Evolutionary conservation across 257 asterid genomes (phyloP), one percentile per base, ranked within the genome.

Genomic region (Linderniella brevidens): DNA sequence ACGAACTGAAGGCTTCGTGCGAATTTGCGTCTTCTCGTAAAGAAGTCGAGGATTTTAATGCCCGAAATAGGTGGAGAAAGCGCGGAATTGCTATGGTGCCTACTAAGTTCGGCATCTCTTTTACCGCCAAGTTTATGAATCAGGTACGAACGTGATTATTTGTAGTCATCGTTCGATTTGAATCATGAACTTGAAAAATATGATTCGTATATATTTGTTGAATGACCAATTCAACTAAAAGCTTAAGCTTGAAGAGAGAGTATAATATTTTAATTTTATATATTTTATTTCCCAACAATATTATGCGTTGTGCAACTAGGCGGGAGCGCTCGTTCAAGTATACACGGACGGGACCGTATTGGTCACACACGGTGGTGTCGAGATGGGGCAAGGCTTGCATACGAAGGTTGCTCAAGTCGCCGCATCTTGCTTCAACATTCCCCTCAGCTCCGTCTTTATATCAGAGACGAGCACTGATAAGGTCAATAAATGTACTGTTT

Each of bases 351-450:
- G 98, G 66, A 88, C 98, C 39, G 94, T 80, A 58, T 66, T 88
- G 64, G 94, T 88, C 38, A 88, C 95, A 29, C 98, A 88, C 48
- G 98, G 98, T 8, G 98, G 98, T 47, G 95, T 88, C 14, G 98
- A 88, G 69, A 88, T 88, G 98, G 98, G 98, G 46, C 98, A 88
- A 59, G 95, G 98, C 60, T 71, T 88, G 78, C 98, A 88, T 61
- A 88, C 98, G 43, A 88, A 88, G 73, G 78, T 88, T 53, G 95
- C 95, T 42, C 98, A 88, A 68, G 66, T 88, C 49, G 98, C 98
- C 61, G 98, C 98, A 8, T 78, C 98, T 48, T 69, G 76, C 52
- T 84, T 88, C 58, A 25, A 74, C 65, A 78, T 88, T 68, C 95
- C 98, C 17, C 85, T 88, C 45, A 80, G 69, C 67, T 79, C 94